Evolutionary conservation across 306 rosid species (phyloP).

Genomic region (Cicer cuneatum): DNA sequence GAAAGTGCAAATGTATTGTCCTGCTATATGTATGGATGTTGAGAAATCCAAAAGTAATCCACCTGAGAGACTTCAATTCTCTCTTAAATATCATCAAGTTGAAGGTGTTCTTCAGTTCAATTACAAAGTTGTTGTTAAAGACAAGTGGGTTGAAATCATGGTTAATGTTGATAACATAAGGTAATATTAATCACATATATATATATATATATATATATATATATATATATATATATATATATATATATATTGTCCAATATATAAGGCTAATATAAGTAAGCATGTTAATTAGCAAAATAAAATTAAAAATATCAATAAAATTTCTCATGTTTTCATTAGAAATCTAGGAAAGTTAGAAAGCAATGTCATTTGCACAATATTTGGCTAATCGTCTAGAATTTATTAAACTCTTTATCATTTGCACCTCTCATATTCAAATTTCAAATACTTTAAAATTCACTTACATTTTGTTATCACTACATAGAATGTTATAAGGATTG

Average conservation of each 20-base stretch:
- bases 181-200: slow-evolving; percentile 44
- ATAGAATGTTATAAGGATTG: no score
- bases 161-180: slow-evolving; percentile 82
- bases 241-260: neutral
- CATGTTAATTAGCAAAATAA: neutral
- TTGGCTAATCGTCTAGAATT: no score
- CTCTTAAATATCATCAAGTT: slow-evolving; percentile 79
- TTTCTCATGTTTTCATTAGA: slow-evolving; percentile 10
- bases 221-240: neutral
- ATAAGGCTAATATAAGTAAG: neutral
- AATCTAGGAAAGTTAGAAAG: neutral
- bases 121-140: slow-evolving; percentile 58
- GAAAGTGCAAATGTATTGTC: slow-evolving; percentile 91
- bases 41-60: slow-evolving; percentile 55
- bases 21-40: slow-evolving; percentile 68
- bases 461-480: no score
- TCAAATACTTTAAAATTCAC: no score
- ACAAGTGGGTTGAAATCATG: slow-evolving; percentile 69
- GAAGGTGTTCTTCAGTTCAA: slow-evolving; percentile 89
- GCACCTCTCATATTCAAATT: no score
- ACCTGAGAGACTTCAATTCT: slow-evolving; percentile 68
- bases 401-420: no score
- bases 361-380: neutral
- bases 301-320: neutral
- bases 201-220: no score